A percentile compares a stretch with the other conserved stretches of the same genome.
These are phyloP conservation scores for Aulographum hederae DNA, from an alignment of 2,329 filamentous ascomycete species.

Conservation along the genomic window DNA sequence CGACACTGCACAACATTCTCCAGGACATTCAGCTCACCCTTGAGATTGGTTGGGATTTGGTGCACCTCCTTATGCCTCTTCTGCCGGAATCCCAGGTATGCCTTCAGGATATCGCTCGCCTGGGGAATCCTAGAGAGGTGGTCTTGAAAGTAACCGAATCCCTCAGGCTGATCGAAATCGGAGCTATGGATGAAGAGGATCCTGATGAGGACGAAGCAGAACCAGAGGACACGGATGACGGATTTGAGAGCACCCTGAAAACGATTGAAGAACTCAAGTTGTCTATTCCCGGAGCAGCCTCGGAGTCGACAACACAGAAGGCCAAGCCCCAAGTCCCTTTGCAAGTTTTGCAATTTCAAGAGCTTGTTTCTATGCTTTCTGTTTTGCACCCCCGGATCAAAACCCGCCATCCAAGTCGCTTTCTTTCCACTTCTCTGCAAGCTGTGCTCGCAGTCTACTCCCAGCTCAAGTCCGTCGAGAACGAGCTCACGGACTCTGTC, in stretches of 20 bases:
- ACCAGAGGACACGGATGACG: slow-evolving; percentile 29
- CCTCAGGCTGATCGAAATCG: slow-evolving; percentile 42
- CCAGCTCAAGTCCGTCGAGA: slow-evolving; percentile 32
- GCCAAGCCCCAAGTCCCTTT: slow-evolving; percentile 17
- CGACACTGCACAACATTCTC: slow-evolving; percentile 48
- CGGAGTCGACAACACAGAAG: slow-evolving; percentile 9
- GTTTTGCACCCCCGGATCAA: slow-evolving; percentile 58
- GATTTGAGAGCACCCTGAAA: background rate
- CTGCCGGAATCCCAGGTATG: slow-evolving; percentile 49
- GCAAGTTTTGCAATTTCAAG: slow-evolving; percentile 41
- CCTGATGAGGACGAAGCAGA: slow-evolving; percentile 44
- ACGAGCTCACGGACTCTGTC: slow-evolving; percentile 50
- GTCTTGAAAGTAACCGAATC: slow-evolving; percentile 65
- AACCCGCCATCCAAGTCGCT: slow-evolving; percentile 61
- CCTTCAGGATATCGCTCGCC: slow-evolving; percentile 53
- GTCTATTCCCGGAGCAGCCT: background rate
- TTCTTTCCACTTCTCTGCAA: slow-evolving; percentile 58
- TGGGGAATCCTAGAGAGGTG: slow-evolving; percentile 67
- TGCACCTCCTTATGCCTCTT: slow-evolving; percentile 53
- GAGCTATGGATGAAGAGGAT: too few relatives aligned
- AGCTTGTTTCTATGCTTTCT: slow-evolving; percentile 51
- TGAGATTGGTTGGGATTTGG: slow-evolving; percentile 71
- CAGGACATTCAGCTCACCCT: slow-evolving; percentile 50
- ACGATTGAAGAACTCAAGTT: background rate
- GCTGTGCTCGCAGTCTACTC: slow-evolving; percentile 51